phyloP scores from a whole-genome alignment of 2,329 filamentous ascomycete species.

The Aspergillus viridinutans region DNA sequence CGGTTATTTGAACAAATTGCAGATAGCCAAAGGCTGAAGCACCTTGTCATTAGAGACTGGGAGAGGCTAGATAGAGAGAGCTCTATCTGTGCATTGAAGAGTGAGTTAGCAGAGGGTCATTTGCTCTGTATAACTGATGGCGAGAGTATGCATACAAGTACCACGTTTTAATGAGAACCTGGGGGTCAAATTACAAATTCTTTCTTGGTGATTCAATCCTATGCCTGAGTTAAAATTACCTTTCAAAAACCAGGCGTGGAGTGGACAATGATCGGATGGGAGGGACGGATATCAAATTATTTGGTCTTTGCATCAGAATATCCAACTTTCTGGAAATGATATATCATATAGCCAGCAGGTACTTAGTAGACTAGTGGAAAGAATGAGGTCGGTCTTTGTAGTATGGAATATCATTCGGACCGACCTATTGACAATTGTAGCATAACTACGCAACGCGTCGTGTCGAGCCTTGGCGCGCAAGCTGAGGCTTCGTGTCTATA shows the following conservation, averaged over 20 bases:
- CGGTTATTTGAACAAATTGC: conserved; percentile 42
- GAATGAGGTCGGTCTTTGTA: neutral
- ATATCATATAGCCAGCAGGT: neutral
- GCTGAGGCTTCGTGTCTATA: conserved; percentile 41
- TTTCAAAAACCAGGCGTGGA: neutral
- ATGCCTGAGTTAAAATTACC: too few species aligned
- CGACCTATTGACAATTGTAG: neutral
- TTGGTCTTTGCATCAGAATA: neutral
- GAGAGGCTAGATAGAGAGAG: conserved; percentile 46
- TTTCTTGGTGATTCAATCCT: neutral
- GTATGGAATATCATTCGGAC: neutral
- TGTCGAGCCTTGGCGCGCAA: conserved; percentile 18
- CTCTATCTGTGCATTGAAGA: conserved; percentile 43
- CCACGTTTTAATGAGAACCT: conserved; percentile 31
- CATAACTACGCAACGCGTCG: conserved; percentile 4
- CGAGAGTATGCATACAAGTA: conserved; percentile 38
- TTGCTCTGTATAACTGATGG: conserved; percentile 44
- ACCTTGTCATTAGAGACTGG: conserved; percentile 44
- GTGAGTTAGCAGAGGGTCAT: conserved; percentile 47
- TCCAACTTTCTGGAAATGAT: neutral
- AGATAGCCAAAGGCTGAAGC: conserved; percentile 42
- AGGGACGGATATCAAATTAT: neutral
- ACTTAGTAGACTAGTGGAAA: neutral
- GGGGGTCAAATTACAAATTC: neutral
- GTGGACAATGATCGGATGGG: neutral